A percentile compares a stretch with the other conserved stretches of the same genome.
Conservation (phyloP, 2,329 filamentous ascomycete species). For the Alternaria ventricosa region DNA sequence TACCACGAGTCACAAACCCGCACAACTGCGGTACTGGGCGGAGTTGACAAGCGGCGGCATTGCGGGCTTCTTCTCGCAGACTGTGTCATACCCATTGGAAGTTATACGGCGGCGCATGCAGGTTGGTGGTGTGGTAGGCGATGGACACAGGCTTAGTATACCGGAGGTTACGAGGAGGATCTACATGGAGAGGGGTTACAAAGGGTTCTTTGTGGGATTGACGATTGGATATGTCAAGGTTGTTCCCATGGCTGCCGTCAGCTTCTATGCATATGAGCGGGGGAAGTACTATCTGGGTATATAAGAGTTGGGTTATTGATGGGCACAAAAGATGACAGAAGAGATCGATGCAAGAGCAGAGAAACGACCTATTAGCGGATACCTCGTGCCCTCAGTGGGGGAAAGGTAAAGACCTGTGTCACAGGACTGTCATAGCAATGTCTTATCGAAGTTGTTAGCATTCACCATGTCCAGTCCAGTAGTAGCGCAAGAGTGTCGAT, state of each 20-base stretch:
- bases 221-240: slow-evolving; percentile 96
- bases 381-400: neutral
- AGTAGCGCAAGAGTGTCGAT: neutral
- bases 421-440: neutral
- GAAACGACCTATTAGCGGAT: neutral
- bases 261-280: slow-evolving; percentile 72
- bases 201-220: slow-evolving; percentile 90
- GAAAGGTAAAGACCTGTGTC: neutral
- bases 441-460: neutral
- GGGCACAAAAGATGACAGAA: neutral
- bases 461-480: neutral
- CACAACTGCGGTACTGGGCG: slow-evolving; percentile 81
- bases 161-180: slow-evolving; percentile 79
- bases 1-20: slow-evolving; percentile 62
- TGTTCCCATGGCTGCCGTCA: slow-evolving; percentile 82
- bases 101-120: slow-evolving; percentile 94
- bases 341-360: neutral
- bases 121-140: slow-evolving; percentile 90
- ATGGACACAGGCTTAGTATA: slow-evolving; percentile 80
- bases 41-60: slow-evolving; percentile 84
- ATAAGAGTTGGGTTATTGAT: slow-evolving; percentile 13
- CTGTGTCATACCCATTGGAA: slow-evolving; percentile 90
- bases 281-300: slow-evolving; percentile 64
- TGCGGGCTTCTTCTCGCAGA: slow-evolving; percentile 89
- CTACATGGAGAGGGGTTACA: slow-evolving; percentile 73